Percentiles rank a stretch among this genome's conserved stretches.
phyloP scores from a whole-genome alignment of 768 basidiomycete genomes.

The Harrya chromipes region DNA sequence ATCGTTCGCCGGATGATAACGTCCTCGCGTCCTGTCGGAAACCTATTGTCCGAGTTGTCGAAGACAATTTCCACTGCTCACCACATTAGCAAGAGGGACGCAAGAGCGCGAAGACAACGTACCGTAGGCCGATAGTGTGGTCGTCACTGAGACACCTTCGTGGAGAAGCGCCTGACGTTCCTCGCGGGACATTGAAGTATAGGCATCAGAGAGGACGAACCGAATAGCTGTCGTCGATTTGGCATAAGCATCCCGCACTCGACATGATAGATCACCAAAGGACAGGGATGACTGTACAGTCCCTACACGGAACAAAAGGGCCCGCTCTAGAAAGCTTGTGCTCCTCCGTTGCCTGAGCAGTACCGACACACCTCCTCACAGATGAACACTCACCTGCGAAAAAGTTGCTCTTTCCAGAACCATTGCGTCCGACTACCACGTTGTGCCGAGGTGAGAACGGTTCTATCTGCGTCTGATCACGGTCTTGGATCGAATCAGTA shows the following conservation, averaged over 20 bases:
- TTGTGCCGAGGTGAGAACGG: constrained; percentile 94
- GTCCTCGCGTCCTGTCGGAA: constrained; percentile 88
- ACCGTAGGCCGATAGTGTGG: constrained; percentile 92
- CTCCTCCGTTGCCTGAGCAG: no score
- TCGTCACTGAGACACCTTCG: constrained; percentile 84
- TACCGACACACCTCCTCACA: neutral
- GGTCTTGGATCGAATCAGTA: constrained; percentile 44
- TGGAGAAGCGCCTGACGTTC: constrained; percentile 92
- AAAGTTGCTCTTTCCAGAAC: constrained; percentile 98
- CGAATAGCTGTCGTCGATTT: constrained; percentile 66
- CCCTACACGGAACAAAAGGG: no score
- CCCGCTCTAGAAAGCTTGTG: no score
- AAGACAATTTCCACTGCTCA: constrained; percentile 82
- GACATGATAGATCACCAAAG: neutral
- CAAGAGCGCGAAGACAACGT: constrained; percentile 11
- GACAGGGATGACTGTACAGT: no score
- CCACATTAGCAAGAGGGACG: neutral
- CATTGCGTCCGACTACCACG: constrained; percentile 96
- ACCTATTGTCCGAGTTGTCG: constrained; percentile 91
- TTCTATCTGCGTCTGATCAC: constrained; percentile 89
- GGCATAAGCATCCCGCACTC: constrained; percentile 1
- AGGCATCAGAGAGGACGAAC: constrained; percentile 96
- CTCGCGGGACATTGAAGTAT: constrained; percentile 91
- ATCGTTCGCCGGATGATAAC: constrained; percentile 91
- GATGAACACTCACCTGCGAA: constrained; percentile 68